Evolutionary conservation across 805 yeast genomes (phyloP).

Genomic region (Isabelozyma pseudorhagii): DNA sequence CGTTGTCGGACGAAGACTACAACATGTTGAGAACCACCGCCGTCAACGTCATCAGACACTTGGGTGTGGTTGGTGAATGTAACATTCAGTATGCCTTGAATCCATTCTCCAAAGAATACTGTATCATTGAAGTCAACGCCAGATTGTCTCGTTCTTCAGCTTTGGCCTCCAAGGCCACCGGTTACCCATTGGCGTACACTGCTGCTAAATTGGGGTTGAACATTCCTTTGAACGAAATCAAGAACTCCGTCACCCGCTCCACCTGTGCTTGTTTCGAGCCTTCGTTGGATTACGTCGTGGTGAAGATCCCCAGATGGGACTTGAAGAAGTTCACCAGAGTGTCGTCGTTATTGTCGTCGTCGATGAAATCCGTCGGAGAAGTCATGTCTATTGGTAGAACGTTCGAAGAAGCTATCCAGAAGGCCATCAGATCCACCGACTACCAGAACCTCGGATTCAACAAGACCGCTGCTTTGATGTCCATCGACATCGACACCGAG

Average conservation of each 20-base stretch:
- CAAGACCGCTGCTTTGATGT: slow-evolving; percentile 79
- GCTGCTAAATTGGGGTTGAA: slow-evolving; percentile 96
- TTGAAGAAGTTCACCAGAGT: slow-evolving; percentile 93
- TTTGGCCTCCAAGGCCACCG: slow-evolving; percentile 97
- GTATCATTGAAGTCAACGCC: slow-evolving; percentile 97
- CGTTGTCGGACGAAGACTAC: slow-evolving; percentile 93
- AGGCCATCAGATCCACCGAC: slow-evolving; percentile 95
- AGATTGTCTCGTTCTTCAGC: slow-evolving; percentile 98
- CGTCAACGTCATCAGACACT: slow-evolving; percentile 91
- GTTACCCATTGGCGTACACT: slow-evolving; percentile 96
- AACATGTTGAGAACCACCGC: slow-evolving; percentile 98
- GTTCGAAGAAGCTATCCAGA: slow-evolving; percentile 96
- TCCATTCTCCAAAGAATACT: slow-evolving; percentile 90
- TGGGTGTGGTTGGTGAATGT: slow-evolving; percentile 99
- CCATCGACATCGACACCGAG: slow-evolving; percentile 89
- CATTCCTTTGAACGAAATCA: slow-evolving; percentile 86
- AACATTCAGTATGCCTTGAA: slow-evolving; percentile 95
- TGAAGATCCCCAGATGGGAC: slow-evolving; percentile 99
- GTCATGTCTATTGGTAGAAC: slow-evolving; percentile 98
- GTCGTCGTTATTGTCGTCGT: slow-evolving; percentile 78
- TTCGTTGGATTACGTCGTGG: slow-evolving; percentile 92
- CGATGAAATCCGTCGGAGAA: slow-evolving; percentile 99
- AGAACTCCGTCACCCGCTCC: slow-evolving; percentile 88
- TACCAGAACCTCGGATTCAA: slow-evolving; percentile 94
- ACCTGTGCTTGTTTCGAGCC: slow-evolving; percentile 98